These are phyloP conservation scores for Phytophthora ohioensis DNA, from an alignment of 352 stramenopile genomes.

Conservation along the genomic window DNA sequence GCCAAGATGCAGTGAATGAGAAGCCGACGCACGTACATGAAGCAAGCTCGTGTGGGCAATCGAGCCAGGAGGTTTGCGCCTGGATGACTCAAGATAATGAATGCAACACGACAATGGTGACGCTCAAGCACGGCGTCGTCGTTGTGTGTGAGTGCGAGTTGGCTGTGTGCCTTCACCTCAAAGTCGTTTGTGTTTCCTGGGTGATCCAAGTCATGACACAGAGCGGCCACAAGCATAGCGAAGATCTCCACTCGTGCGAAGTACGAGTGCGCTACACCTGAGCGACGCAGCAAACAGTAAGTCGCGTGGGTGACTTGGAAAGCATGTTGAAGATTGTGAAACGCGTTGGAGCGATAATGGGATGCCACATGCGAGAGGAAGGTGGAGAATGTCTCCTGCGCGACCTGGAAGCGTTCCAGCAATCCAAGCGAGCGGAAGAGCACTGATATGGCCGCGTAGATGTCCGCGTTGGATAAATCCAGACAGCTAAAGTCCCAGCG, in stretches of 20 bases:
- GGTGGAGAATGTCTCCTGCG: constrained; percentile 56
- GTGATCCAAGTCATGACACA: constrained; percentile 85
- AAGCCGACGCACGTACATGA: constrained; percentile 58
- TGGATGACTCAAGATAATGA: constrained; percentile 70
- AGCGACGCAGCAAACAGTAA: constrained; percentile 56
- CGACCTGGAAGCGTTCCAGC: constrained; percentile 61
- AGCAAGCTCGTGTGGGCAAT: constrained; percentile 50
- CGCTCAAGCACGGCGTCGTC: constrained; percentile 85
- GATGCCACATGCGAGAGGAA: constrained; percentile 68
- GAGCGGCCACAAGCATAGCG: constrained; percentile 54
- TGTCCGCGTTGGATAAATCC: constrained; percentile 63
- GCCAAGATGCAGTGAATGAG: constrained; percentile 77
- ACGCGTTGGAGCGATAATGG: constrained; percentile 74
- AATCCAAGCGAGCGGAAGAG: constrained; percentile 69
- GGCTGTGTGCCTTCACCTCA: constrained; percentile 73
- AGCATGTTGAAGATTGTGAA: constrained; percentile 82
- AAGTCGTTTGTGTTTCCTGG: constrained; percentile 88
- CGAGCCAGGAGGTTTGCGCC: constrained; percentile 71
- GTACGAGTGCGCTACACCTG: constrained; percentile 46
- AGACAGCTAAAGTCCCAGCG: constrained; percentile 64
- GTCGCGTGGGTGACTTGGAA: constrained; percentile 74
- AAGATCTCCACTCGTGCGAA: constrained; percentile 66
- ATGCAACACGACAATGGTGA: constrained; percentile 79
- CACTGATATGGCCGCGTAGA: constrained; percentile 53
- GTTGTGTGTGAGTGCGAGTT: constrained; percentile 84